Base-by-base conservation (phyloP, 176 grass and related monocot species). In the Pharus latifolius region DNA sequence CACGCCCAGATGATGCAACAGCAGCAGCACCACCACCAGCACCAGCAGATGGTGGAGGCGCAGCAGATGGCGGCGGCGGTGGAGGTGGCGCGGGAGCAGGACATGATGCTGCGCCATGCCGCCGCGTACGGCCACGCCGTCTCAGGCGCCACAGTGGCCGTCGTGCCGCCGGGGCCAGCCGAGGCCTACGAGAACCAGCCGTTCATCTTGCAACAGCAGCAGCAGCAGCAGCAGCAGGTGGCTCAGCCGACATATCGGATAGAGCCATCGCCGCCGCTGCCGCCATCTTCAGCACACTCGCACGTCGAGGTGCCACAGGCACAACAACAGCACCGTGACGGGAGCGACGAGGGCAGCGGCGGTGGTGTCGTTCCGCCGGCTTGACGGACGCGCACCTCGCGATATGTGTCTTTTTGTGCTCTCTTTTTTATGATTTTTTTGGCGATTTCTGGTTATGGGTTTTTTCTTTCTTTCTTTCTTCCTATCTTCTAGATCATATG, bases 211-310 rank as follows among this genome's bases (percentile, higher is more conserved):
- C 78, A 71, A 18, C 65, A 57, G 49, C 70, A 80, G 3, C 48
- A 23, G 56, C 38, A 7, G 16, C 23, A 32, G 16, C 53, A 42
- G 22, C 66, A 51, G 16, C 69, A 57, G 51, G 15, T 50, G n/a
- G 66, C 72, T 17, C n/a, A n/a, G n/a, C 22, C 80, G 32, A 51
- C 76, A 14, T 81, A 77, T 72, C 78, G 48, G 28, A 71, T 70
- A 64, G 84, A 76, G 58, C 58, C 29, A 42, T 72, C 84, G 11
- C 84, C 65, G 49, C 83, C 77, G 31, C 75, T n/a, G n/a, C n/a
- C 82, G 1, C 78, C 73, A 25, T 80, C 83, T 17, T 85, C 77
- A 15, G 83, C 70, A 0, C 71, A 80, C 38, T 85, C 83, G 17
- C 83, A 79, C 38, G 62, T 43, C 30, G 76, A 80, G 17, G 64